phyloP scores from a whole-genome alignment of 345 rosid species.

The Aquilaria sinensis region DNA sequence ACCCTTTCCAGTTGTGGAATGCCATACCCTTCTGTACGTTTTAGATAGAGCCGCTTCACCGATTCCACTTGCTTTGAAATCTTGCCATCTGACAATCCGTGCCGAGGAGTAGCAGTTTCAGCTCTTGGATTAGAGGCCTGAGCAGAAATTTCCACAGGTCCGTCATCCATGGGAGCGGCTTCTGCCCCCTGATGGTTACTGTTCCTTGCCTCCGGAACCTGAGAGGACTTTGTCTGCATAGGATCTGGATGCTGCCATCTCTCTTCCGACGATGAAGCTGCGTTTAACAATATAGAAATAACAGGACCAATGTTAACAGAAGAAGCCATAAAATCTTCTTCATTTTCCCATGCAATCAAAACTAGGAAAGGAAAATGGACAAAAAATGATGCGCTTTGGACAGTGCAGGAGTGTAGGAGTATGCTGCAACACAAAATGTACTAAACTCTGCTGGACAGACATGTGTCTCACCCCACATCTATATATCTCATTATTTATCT shows the following conservation, averaged over 20 bases:
- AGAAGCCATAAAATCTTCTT: not conserved
- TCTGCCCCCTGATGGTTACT: slow-evolving; percentile 29
- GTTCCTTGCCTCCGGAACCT: slow-evolving; percentile 32
- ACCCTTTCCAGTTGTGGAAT: slow-evolving; percentile 90
- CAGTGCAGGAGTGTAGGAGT: not conserved
- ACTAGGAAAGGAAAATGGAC: not conserved
- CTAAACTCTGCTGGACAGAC: too few species aligned
- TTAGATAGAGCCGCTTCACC: slow-evolving; percentile 41
- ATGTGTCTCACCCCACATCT: too few species aligned
- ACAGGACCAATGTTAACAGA: not conserved
- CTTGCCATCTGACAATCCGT: slow-evolving; percentile 35
- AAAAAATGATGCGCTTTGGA: not conserved
- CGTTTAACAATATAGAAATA: too few species aligned
- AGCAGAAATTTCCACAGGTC: slow-evolving; percentile 14
- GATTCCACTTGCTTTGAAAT: slow-evolving; percentile 32
- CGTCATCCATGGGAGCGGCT: slow-evolving; percentile 23
- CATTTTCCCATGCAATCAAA: not conserved
- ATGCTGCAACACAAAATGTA: too few species aligned
- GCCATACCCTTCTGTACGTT: slow-evolving; percentile 47
- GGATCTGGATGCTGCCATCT: slow-evolving; percentile 37
- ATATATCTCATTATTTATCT: too few species aligned
- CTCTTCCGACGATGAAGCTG: slow-evolving; percentile 45
- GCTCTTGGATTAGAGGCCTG: slow-evolving; percentile 18
- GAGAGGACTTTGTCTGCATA: slow-evolving; percentile 28
- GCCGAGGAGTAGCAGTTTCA: slow-evolving; percentile 21